phyloP scores from a whole-genome alignment of 768 basidiomycete genomes.

The Paxillus involutus region DNA sequence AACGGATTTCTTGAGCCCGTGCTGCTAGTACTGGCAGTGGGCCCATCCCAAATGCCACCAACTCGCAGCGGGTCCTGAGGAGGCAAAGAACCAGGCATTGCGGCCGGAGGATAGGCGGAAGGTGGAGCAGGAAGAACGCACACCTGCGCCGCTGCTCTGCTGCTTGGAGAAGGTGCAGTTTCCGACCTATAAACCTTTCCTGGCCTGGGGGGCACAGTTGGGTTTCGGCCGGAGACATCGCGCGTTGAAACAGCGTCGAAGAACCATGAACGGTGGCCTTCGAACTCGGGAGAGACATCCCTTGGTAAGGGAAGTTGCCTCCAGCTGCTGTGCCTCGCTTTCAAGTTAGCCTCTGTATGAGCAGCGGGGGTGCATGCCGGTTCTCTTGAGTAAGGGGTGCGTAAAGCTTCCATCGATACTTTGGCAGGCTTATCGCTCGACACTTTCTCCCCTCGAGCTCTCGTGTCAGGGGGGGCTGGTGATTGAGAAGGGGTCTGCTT shows the following conservation, averaged over 20 bases:
- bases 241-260: not conserved
- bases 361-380: not conserved
- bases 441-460: not conserved
- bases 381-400: not conserved
- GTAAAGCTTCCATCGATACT: not conserved
- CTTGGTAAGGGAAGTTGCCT: not conserved
- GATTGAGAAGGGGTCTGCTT: conserved; percentile 26
- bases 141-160: not conserved
- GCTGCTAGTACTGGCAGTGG: not conserved
- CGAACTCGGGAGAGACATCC: not conserved
- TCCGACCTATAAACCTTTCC: not conserved
- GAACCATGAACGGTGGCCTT: not conserved
- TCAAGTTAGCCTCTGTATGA: not conserved
- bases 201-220: not conserved
- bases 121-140: conserved; percentile 19
- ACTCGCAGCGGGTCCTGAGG: not conserved
- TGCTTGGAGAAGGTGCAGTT: not conserved
- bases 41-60: not conserved
- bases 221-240: not conserved
- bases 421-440: not conserved
- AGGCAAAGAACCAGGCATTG: conserved; percentile 26
- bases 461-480: not conserved
- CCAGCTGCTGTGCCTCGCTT: not conserved
- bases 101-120: conserved; percentile 24
- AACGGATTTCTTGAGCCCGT: not conserved